Percentiles rank a stretch among this genome's conserved stretches.
phyloP scores from a whole-genome alignment of 768 basidiomycete genomes.

The Coprinellus aureogranulatus region DNA sequence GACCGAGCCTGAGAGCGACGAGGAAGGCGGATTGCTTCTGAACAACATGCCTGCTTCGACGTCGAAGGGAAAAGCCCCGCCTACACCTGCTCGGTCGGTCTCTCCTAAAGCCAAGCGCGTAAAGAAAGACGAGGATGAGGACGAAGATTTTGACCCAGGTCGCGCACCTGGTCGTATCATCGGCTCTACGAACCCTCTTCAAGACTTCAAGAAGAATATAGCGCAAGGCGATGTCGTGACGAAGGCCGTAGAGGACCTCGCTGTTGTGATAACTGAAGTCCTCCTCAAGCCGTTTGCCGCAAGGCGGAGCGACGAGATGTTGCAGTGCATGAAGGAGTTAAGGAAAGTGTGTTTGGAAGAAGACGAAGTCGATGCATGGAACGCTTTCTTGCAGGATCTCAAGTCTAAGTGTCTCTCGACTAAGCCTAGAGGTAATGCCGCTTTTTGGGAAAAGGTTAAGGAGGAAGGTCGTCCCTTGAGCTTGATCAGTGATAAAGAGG shows the following conservation, averaged over 20 bases:
- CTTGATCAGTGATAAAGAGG: slow-evolving; percentile 64
- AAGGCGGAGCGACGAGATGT: slow-evolving; percentile 63
- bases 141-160: slow-evolving; percentile 39
- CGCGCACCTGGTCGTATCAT: slow-evolving; percentile 73
- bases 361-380: slow-evolving; percentile 84
- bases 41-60: slow-evolving; percentile 23
- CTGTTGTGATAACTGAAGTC: slow-evolving; percentile 67
- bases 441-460: slow-evolving; percentile 64
- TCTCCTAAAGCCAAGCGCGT: slow-evolving; percentile 23
- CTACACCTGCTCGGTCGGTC: slow-evolving; percentile 54
- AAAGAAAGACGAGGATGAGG: background rate
- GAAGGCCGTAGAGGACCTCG: slow-evolving; percentile 83
- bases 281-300: slow-evolving; percentile 68
- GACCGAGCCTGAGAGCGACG: slow-evolving; percentile 48
- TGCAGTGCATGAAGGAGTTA: slow-evolving; percentile 69
- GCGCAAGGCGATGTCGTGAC: slow-evolving; percentile 74
- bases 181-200: slow-evolving; percentile 67
- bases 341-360: slow-evolving; percentile 63
- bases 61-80: slow-evolving; percentile 31
- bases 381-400: slow-evolving; percentile 63
- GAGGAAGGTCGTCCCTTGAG: slow-evolving; percentile 51
- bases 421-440: slow-evolving; percentile 51
- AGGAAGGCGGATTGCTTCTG: slow-evolving; percentile 22
- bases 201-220: slow-evolving; percentile 73
- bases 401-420: slow-evolving; percentile 52